Percentiles rank a stretch among this genome's conserved stretches.
phyloP scores from a whole-genome alignment of 441 rosid species.

The Metrosideros polymorpha region DNA sequence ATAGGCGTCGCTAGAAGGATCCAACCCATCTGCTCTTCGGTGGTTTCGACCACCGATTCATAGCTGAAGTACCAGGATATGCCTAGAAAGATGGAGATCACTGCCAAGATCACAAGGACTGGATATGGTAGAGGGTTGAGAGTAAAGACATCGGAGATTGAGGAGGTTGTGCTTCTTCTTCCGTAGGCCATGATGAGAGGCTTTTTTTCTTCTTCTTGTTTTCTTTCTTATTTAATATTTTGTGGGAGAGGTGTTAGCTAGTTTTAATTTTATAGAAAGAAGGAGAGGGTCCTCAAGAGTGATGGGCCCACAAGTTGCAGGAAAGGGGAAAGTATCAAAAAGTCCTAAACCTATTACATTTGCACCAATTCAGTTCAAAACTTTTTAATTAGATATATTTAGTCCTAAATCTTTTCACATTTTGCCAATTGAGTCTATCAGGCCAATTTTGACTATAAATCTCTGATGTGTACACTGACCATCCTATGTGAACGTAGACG shows the following conservation, averaged over 20 bases:
- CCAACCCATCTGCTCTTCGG: constrained; percentile 42
- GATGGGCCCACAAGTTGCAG: not conserved
- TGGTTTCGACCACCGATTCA: constrained; percentile 49
- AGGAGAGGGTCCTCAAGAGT: not conserved
- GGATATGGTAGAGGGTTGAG: constrained; percentile 77
- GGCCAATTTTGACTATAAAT: too few species aligned
- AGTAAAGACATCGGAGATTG: constrained; percentile 54
- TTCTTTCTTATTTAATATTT: not conserved
- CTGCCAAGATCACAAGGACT: constrained; percentile 58
- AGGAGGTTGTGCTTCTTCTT: constrained; percentile 27
- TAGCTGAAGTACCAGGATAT: constrained; percentile 54
- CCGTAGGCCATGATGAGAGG: constrained; percentile 24
- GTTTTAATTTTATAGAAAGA: not conserved
- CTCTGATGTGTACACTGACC: too few species aligned
- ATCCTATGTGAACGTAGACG: too few species aligned
- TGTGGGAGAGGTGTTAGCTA: not conserved
- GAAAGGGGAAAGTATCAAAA: too few species aligned
- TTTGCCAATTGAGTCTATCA: too few species aligned
- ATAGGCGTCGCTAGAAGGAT: constrained; percentile 53
- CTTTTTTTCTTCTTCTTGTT: not conserved
- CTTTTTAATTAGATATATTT: too few species aligned
- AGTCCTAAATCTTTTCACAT: too few species aligned
- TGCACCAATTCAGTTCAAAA: too few species aligned
- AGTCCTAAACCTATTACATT: too few species aligned
- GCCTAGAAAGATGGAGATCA: constrained; percentile 40